Conservation (phyloP, 176 grass and related monocot genomes). For the Ananas comosus region DNA sequence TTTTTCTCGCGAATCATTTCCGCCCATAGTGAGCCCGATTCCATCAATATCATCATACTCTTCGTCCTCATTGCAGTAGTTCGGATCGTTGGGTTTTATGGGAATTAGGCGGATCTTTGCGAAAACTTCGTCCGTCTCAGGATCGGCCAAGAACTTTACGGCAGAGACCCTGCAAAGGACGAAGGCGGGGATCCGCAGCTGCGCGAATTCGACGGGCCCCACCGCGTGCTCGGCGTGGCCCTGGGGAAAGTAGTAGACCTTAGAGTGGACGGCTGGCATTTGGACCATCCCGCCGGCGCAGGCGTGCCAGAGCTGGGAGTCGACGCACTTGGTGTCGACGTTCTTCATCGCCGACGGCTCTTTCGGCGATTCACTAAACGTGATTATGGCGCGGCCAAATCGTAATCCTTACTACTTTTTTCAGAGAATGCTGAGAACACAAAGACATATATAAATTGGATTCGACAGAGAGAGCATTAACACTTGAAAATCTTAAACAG, state of each 20-base stretch:
- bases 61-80: slow-evolving; percentile 26
- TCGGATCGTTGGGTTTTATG: slow-evolving; percentile 22
- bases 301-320: slow-evolving; percentile 84
- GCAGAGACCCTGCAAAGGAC: slow-evolving; percentile 49
- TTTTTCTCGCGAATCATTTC: slow-evolving; percentile 30
- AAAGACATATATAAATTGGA: neutral
- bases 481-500: neutral
- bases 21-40: slow-evolving; percentile 5
- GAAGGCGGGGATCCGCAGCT: slow-evolving; percentile 28
- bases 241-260: slow-evolving; percentile 93
- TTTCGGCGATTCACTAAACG: slow-evolving; percentile 28
- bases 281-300: slow-evolving; percentile 84
- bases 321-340: slow-evolving; percentile 31
- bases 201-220: slow-evolving; percentile 27
- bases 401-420: neutral
- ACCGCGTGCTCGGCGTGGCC: slow-evolving; percentile 88
- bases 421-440: neutral
- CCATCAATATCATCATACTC: neutral
- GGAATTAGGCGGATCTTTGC: slow-evolving; percentile 58
- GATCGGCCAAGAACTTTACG: slow-evolving; percentile 65
- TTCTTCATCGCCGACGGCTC: slow-evolving; percentile 19
- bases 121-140: slow-evolving; percentile 60
- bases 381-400: slow-evolving; percentile 20
- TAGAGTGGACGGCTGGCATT: slow-evolving; percentile 71
- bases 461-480: neutral